Evolutionary conservation across 2,329 filamentous ascomycete genomes (phyloP).

Genomic region (Leptodontidium sp.): DNA sequence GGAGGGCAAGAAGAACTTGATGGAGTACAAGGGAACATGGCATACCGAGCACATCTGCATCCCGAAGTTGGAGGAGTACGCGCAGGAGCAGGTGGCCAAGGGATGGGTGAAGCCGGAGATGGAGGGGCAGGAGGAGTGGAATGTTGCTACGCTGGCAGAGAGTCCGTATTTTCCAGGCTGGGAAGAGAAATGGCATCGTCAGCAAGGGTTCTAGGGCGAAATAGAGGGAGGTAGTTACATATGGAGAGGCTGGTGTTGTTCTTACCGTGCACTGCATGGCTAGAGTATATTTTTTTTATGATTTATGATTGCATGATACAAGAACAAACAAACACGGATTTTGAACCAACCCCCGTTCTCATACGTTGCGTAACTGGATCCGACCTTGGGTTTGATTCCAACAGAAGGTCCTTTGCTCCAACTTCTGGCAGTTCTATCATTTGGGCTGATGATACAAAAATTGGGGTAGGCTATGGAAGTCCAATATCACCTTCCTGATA

Average conservation of each 20-base stretch:
- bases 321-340: not conserved
- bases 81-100: constrained; percentile 69
- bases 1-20: constrained; percentile 73
- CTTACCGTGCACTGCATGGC: constrained; percentile 1
- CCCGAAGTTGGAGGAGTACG: constrained; percentile 69
- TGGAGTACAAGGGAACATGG: constrained; percentile 86
- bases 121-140: constrained; percentile 49
- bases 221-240: not conserved
- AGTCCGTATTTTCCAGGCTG: constrained; percentile 80
- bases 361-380: no score
- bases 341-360: no score
- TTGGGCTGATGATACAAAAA: no score
- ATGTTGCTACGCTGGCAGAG: constrained; percentile 74
- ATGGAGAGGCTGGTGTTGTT: not conserved
- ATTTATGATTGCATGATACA: constrained; percentile 7
- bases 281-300: not conserved
- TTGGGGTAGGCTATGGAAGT: no score
- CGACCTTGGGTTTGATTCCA: no score
- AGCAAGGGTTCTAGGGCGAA: constrained; percentile 62
- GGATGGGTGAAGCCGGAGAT: constrained; percentile 60
- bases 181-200: constrained; percentile 75
- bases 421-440: no score
- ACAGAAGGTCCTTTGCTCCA: no score
- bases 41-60: constrained; percentile 78
- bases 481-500: no score